These are phyloP conservation scores for Gnaphalium uliginosum DNA, from an alignment of 129 eudicot species.

Conservation along the genomic window DNA sequence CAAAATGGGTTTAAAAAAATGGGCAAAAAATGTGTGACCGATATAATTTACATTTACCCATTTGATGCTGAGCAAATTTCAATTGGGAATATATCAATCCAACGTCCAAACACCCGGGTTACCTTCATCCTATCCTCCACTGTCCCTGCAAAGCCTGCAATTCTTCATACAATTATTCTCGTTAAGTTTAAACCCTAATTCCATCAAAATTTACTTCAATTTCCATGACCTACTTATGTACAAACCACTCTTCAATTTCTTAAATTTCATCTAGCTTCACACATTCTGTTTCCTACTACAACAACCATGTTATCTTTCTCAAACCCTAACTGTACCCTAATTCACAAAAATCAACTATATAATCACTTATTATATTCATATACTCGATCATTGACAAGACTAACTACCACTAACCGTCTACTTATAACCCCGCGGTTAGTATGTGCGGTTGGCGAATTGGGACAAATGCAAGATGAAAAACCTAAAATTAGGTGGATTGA, in stretches of 20 bases:
- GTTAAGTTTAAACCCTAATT: too few relatives aligned
- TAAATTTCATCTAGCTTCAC: not conserved
- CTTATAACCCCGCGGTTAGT: not conserved
- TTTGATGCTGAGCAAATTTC: too few relatives aligned
- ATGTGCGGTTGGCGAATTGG: slow-evolving; percentile 27
- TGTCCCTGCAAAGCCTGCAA: too few relatives aligned
- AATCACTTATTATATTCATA: slow-evolving; percentile 10
- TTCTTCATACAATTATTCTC: too few relatives aligned
- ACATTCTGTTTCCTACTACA: not conserved
- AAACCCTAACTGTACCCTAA: slow-evolving; percentile 18
- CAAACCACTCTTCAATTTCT: not conserved
- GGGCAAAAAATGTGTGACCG: too few relatives aligned
- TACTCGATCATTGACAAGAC: slow-evolving; percentile 21
- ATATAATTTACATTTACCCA: too few relatives aligned
- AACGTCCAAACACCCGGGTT: too few relatives aligned
- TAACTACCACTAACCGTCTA: not conserved
- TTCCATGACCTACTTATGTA: too few relatives aligned
- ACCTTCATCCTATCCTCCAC: too few relatives aligned
- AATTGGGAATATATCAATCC: too few relatives aligned
- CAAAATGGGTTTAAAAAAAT: too few relatives aligned
- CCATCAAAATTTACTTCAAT: too few relatives aligned
- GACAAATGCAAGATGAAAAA: slow-evolving; percentile 36
- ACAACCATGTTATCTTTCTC: slow-evolving; percentile 24
- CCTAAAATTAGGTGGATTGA: slow-evolving; percentile 52
- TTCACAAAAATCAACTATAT: not conserved